Evolutionary conservation across 495 filamentous ascomycete genomes (phyloP).

Genomic region (Penicillium flavigenum): DNA sequence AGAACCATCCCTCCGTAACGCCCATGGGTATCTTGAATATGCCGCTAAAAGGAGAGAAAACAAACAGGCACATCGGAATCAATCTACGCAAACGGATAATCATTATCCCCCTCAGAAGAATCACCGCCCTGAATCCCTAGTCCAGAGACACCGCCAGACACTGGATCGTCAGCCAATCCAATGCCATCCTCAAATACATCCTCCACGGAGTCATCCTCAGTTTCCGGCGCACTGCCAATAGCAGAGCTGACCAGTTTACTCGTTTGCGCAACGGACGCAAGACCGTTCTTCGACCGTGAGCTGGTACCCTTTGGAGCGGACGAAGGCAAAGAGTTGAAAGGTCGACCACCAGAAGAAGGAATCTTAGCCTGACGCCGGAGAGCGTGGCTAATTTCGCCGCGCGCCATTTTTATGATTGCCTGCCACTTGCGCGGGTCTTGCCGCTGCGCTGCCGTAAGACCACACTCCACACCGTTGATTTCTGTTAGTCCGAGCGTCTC

Average conservation of each 20-base stretch:
- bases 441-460: slow-evolving; percentile 41
- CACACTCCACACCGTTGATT: slow-evolving; percentile 52
- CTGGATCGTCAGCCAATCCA: neutral
- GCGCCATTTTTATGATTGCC: slow-evolving; percentile 38
- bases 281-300: neutral
- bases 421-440: slow-evolving; percentile 44
- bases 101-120: neutral
- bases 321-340: neutral
- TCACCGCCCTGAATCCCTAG: neutral
- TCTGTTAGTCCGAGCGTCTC: slow-evolving; percentile 54
- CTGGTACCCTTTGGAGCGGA: neutral
- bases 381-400: neutral
- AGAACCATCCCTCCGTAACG: slow-evolving; percentile 2
- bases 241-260: slow-evolving; percentile 31
- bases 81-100: neutral
- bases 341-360: neutral
- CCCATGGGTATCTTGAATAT: slow-evolving; percentile 10
- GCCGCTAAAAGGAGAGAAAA: slow-evolving; percentile 6
- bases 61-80: slow-evolving; percentile 1
- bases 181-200: neutral
- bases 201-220: slow-evolving; percentile 3
- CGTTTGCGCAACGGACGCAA: neutral
- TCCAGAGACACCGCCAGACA: neutral
- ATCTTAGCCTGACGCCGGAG: neutral
- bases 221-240: slow-evolving; percentile 21